Evolutionary conservation across 352 stramenopile genomes (phyloP), one percentile per base, ranked within the genome.

Genomic region (Aphanomyces invadans): DNA sequence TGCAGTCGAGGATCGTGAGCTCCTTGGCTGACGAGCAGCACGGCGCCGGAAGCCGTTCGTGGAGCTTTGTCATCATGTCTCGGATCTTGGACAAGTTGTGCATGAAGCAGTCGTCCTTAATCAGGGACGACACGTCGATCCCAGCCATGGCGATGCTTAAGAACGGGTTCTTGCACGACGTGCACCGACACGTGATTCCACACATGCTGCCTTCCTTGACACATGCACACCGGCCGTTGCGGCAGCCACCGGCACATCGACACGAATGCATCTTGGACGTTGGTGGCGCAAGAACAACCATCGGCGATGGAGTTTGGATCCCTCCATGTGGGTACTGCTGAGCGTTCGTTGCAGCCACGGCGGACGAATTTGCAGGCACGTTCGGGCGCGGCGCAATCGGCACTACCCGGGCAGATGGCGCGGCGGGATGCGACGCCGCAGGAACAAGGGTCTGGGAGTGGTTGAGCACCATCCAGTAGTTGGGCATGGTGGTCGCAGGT

Each of bases 391-490:
- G 83, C 1, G 81, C 81, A 48, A 92, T 90, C 59, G 89, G 80
- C 55, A 92, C 79, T 76, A 90, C 80, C 31, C 80, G 77, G 42
- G 74, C 71, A n/a, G n/a, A n/a, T n/a, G n/a, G n/a, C 54, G 79
- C 69, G 33, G 65, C 36, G 26, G 28, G 59, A 51, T 10, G 36
- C 5, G 49, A 51, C 21, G n/a, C n/a, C n/a, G n/a, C n/a, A n/a
- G 62, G 57, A 33, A 75, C 64, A 29, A 76, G 69, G 4, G 63
- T 69, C 19, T 87, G 72, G 0, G 76, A 80, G 51, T 92, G 78
- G 68, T 90, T 90, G 60, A 92, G 56, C 42, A 92, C 82, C 70
- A 91, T 90, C 84, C 84, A 92, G 65, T 92, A 92, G 72, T 91
- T 89, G 3, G 84, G 84, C 73, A 89, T 80, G 7, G 84, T 83